phyloP scores from a whole-genome alignment of 176 grass and related monocot species.

The Carex littledalei region DNA sequence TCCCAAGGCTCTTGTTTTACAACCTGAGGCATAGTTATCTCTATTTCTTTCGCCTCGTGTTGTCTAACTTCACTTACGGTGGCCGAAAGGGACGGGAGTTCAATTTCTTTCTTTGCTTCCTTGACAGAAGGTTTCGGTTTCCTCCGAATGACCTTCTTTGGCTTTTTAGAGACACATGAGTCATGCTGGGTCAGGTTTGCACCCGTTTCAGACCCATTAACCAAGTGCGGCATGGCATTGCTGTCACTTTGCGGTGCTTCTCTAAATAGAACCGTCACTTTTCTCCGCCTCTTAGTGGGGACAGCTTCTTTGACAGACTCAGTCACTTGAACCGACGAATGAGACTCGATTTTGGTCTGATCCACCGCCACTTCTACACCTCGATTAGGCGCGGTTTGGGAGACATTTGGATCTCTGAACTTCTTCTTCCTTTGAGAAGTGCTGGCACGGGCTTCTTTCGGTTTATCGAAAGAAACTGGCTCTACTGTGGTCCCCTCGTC shows the following conservation, averaged over 20 bases:
- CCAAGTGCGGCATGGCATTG: background rate
- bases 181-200: background rate
- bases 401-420: constrained; percentile 24
- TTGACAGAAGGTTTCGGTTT: constrained; percentile 7
- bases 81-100: background rate
- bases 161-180: background rate
- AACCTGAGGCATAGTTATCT: background rate
- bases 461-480: background rate
- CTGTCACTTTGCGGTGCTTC: background rate
- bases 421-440: constrained; percentile 15
- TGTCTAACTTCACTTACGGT: background rate
- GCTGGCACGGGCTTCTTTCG: background rate
- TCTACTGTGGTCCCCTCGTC: background rate
- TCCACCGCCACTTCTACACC: constrained; percentile 22
- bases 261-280: constrained; percentile 26
- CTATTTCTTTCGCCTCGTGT: background rate
- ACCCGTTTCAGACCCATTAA: constrained; percentile 15
- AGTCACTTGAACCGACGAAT: constrained; percentile 16
- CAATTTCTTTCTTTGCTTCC: constrained; percentile 12
- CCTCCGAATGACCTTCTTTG: background rate
- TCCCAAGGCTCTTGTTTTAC: constrained; percentile 22
- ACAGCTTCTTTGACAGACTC: constrained; percentile 21
- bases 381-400: constrained; percentile 25
- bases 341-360: constrained; percentile 11
- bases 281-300: constrained; percentile 6